Evolutionary conservation across 2,329 filamentous ascomycete species (phyloP).

Genomic region (Talaromyces piceae): DNA sequence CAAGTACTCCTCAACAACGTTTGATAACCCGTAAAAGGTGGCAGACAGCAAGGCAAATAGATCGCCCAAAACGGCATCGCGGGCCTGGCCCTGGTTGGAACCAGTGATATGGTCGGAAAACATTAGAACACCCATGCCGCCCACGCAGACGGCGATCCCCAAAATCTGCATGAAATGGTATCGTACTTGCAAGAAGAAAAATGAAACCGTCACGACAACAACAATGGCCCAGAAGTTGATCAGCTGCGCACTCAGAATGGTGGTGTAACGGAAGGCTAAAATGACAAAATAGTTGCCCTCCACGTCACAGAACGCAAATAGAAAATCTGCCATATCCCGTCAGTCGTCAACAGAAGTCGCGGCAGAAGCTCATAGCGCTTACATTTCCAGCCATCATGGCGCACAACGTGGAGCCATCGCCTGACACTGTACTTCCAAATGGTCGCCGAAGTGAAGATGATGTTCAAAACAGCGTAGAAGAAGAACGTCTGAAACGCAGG

Average conservation of each 20-base stretch:
- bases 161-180: conserved; percentile 80
- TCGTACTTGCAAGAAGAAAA: conserved; percentile 73
- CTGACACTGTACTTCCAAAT: conserved; percentile 71
- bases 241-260: conserved; percentile 83
- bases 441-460: conserved; percentile 75
- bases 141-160: conserved; percentile 85
- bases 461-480: conserved; percentile 78
- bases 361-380: conserved; percentile 11
- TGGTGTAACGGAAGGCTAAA: conserved; percentile 86
- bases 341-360: not conserved
- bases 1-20: conserved; percentile 91
- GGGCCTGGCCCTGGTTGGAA: conserved; percentile 50
- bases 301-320: conserved; percentile 88
- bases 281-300: conserved; percentile 98
- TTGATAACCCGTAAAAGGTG: conserved; percentile 82
- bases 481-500: conserved; percentile 94
- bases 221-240: conserved; percentile 99
- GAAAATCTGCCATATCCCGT: conserved; percentile 49
- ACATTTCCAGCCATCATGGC: conserved; percentile 79
- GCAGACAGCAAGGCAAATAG: conserved; percentile 85
- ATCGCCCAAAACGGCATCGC: conserved; percentile 77
- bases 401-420: conserved; percentile 57
- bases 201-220: conserved; percentile 78
- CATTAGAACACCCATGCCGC: conserved; percentile 80
- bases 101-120: conserved; percentile 78